These are phyloP conservation scores for Rhodotorula sp. DNA, from an alignment of 1,284 basidiomycete species.

Conservation along the genomic window DNA sequence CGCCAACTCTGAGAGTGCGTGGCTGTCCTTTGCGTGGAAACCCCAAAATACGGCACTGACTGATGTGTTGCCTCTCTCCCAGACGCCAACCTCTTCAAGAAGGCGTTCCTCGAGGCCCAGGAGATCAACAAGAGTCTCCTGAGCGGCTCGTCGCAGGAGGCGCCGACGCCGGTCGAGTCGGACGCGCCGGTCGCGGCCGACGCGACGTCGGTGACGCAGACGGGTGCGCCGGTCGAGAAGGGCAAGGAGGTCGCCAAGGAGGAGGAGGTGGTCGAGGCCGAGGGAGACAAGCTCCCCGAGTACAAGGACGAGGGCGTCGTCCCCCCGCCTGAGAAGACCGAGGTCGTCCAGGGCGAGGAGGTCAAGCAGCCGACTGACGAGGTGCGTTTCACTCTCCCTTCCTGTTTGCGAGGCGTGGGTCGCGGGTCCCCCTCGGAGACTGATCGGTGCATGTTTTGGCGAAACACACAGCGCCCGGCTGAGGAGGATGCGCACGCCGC, in stretches of 20 bases:
- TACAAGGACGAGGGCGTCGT: conserved; percentile 33
- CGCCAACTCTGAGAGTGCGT: conserved; percentile 92
- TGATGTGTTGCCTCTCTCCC: too few relatives aligned
- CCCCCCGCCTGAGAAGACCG: conserved; percentile 36
- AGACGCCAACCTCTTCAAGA: conserved; percentile 88
- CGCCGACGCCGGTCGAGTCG: conserved; percentile 37
- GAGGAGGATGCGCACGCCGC: conserved; percentile 33
- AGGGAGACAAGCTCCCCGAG: conserved; percentile 20
- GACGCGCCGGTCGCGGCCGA: conserved; percentile 33
- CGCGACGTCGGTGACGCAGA: conserved; percentile 20
- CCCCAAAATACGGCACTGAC: too few relatives aligned
- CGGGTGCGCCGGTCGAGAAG: conserved; percentile 29
- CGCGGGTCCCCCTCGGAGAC: not conserved
- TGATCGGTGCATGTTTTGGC: not conserved
- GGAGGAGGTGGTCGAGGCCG: conserved; percentile 14
- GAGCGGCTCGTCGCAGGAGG: conserved; percentile 47
- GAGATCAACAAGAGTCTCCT: conserved; percentile 61
- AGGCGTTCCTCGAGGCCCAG: conserved; percentile 80
- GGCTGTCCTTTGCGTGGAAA: not conserved
- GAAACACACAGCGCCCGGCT: conserved; percentile 15
- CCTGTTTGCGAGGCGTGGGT: not conserved
- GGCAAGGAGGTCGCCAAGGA: conserved; percentile 32
- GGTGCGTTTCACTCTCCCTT: conserved; percentile 11
- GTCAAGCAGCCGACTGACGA: conserved; percentile 35
- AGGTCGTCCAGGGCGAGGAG: conserved; percentile 33